Evolutionary conservation across 805 yeast genomes (phyloP).

Genomic region (Komagataella kurtzmanii): DNA sequence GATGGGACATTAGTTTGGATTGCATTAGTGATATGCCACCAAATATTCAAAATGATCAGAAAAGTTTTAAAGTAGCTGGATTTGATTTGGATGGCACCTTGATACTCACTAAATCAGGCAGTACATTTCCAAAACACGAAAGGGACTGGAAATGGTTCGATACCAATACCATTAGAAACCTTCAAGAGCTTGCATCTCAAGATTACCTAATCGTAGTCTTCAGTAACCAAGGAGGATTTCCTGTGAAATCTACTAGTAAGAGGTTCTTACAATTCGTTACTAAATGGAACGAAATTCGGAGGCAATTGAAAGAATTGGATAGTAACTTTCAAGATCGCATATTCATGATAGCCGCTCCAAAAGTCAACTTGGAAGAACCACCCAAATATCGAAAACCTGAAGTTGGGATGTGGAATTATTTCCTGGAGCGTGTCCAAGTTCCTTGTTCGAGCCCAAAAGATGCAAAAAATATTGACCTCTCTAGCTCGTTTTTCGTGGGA

Average conservation of each 20-base stretch:
- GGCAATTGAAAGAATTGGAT: conserved; percentile 13
- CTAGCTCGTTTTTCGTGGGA: conserved; percentile 61
- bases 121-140: conserved; percentile 40
- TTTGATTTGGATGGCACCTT: conserved; percentile 85
- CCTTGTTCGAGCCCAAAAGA: not conserved
- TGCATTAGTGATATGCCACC: conserved; percentile 1
- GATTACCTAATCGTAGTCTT: conserved; percentile 45
- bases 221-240: conserved; percentile 74
- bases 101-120: conserved; percentile 49
- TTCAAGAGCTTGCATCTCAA: conserved; percentile 10
- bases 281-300: conserved; percentile 26
- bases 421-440: conserved; percentile 11
- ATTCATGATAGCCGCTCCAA: conserved; percentile 55
- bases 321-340: conserved; percentile 9
- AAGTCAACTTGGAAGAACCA: conserved; percentile 17
- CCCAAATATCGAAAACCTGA: conserved; percentile 60
- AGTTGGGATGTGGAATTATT: conserved; percentile 61
- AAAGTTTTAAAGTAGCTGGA: conserved; percentile 35
- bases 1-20: not conserved
- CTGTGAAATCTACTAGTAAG: conserved; percentile 22
- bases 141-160: conserved; percentile 63
- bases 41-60: not conserved
- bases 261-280: conserved; percentile 23
- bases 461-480: conserved; percentile 21
- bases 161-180: conserved; percentile 11